Evolutionary conservation across 305 asterid genomes (phyloP), one percentile per base, ranked within the genome.

Genomic region (Fraxinus ornus): DNA sequence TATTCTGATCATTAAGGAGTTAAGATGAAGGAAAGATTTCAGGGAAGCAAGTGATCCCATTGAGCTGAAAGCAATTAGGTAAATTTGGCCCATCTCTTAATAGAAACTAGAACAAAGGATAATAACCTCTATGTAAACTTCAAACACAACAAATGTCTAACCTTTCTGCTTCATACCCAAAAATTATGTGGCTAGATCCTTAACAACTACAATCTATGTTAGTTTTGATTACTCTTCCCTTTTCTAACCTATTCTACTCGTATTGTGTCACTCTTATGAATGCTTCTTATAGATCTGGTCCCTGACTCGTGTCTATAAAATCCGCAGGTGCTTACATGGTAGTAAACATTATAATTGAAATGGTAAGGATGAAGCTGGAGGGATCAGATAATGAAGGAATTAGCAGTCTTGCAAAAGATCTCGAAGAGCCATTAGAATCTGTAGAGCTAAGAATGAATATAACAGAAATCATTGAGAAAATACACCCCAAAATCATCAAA

Each of bases 321-420:
- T 72, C 39, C 64, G 13, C 84, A 93, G 98, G 98, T 83, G 99
- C 99, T 0, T 94, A 94, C 57, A 94, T 93, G 97, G 97, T 93
- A 75, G 98, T 94, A 24, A 95, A 91, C 85, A 94, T 95, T 44
- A 94, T 94, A 8, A 94, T 92, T 60, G 97, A 94, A 84, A 94
- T 95, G 99, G 97, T 95, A 66, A 90, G 90, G 77, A 95, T 94
- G 99, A 94, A 89, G 80, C 95, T 95, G 47, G 87, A 89, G 77
- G 99, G 98, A 52, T 92, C 89, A 33, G 85, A 85, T n/a, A 60
- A 60, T 7, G 91, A 90, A 83, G 98, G 97, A 7, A 91, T 95
- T 73, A 97, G 97, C 17, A 92, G 95, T 79, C 85, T 95, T 1
- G 91, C 94, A 80, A 87, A 88, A 70, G 97, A 93, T 81, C 95